Evolutionary conservation across 176 grass and related monocot species (phyloP).

Genomic region (Miscanthus lutarioriparius): DNA sequence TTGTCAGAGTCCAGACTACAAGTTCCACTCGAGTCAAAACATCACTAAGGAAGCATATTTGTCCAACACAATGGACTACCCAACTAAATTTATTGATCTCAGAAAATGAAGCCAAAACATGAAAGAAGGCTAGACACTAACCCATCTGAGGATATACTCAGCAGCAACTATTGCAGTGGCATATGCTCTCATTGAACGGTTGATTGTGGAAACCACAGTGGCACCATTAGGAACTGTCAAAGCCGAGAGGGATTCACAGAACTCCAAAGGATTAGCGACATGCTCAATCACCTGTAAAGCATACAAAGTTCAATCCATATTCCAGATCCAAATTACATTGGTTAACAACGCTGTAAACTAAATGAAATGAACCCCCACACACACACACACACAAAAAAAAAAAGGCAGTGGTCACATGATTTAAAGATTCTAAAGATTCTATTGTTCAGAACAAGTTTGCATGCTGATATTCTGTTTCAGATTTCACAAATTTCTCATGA

Average conservation of each 20-base stretch:
- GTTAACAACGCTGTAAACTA: background rate
- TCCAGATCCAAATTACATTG: slow-evolving; percentile 18
- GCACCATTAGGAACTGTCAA: slow-evolving; percentile 67
- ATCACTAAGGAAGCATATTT: slow-evolving; percentile 14
- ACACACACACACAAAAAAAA: background rate
- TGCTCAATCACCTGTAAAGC: slow-evolving; percentile 93
- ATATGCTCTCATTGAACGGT: slow-evolving; percentile 92
- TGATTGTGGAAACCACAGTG: slow-evolving; percentile 89
- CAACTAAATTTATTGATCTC: slow-evolving; percentile 19
- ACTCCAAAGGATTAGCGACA: slow-evolving; percentile 72
- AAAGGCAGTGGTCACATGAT: background rate
- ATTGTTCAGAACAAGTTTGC: slow-evolving; percentile 2
- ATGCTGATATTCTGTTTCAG: slow-evolving; percentile 5
- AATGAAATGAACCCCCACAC: background rate
- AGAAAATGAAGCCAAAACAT: slow-evolving; percentile 13
- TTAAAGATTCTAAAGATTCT: background rate
- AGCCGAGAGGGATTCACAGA: slow-evolving; percentile 78
- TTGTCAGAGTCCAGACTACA: slow-evolving; percentile 1
- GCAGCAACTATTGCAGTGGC: slow-evolving; percentile 82
- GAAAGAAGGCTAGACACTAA: slow-evolving; percentile 32
- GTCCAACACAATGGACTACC: slow-evolving; percentile 8
- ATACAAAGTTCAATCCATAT: slow-evolving; percentile 28
- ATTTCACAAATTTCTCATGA: background rate
- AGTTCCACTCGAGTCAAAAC: background rate
- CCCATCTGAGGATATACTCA: slow-evolving; percentile 94